phyloP scores from a whole-genome alignment of 495 filamentous ascomycete genomes.

The Letharia lupina region DNA sequence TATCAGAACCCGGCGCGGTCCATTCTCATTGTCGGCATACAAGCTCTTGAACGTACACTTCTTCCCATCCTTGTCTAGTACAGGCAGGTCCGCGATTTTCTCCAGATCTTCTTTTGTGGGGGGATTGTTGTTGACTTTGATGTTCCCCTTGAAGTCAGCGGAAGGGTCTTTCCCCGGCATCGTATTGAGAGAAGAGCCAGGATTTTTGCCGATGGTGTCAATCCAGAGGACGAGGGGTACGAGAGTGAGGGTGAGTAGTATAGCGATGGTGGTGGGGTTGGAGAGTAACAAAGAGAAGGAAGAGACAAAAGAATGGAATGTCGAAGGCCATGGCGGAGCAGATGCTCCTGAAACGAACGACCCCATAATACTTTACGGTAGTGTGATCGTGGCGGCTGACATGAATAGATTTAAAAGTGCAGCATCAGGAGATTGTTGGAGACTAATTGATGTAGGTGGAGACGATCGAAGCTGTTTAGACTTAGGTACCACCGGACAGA shows the following conservation, averaged over 20 bases:
- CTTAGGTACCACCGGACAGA: too few relatives aligned
- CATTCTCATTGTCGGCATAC: constrained; percentile 33
- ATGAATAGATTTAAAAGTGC: neutral
- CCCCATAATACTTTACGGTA: neutral
- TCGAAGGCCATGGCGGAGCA: neutral
- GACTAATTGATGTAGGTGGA: too few relatives aligned
- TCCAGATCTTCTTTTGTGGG: constrained; percentile 41
- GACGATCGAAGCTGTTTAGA: too few relatives aligned
- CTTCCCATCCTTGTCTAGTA: constrained; percentile 59
- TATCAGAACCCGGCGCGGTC: constrained; percentile 51
- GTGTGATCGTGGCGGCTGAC: neutral
- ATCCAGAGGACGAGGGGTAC: neutral
- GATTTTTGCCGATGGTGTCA: neutral
- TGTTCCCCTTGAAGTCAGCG: constrained; percentile 21
- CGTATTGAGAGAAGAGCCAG: neutral
- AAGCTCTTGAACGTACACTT: constrained; percentile 57
- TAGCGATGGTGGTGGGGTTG: neutral
- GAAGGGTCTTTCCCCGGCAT: constrained; percentile 2
- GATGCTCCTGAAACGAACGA: constrained; percentile 5
- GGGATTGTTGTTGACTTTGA: constrained; percentile 36
- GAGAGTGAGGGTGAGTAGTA: neutral
- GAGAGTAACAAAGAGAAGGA: neutral
- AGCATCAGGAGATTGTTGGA: too few relatives aligned
- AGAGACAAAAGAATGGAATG: neutral
- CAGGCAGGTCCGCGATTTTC: constrained; percentile 46